Percentiles rank a stretch among this genome's conserved stretches.
Conservation (phyloP, 1,284 basidiomycete species). For the Rhodotorula glutinis region DNA sequence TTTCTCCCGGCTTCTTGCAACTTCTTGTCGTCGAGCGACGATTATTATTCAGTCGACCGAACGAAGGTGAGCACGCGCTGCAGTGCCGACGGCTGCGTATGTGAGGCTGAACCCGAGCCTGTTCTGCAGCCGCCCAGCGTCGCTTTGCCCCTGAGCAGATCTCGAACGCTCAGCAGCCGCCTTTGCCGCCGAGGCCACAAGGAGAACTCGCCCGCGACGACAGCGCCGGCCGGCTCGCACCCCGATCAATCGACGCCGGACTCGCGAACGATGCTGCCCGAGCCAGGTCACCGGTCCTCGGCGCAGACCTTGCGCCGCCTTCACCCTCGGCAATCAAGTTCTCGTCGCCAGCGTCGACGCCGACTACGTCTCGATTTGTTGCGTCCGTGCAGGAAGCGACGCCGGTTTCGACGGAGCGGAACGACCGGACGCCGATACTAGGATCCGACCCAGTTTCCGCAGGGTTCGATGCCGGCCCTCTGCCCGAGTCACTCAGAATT, state of each 20-base stretch:
- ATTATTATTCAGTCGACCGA: slow-evolving; percentile 17
- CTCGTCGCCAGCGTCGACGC: neutral
- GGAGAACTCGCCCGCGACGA: too few relatives aligned
- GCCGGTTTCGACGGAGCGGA: neutral
- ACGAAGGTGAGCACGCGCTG: slow-evolving; percentile 9
- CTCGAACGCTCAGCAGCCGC: too few relatives aligned
- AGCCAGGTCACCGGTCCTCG: neutral
- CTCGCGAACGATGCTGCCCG: neutral
- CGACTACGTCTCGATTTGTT: neutral
- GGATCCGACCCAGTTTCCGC: neutral
- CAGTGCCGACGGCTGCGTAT: too few relatives aligned
- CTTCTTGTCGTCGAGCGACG: slow-evolving; percentile 40
- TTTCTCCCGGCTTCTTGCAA: slow-evolving; percentile 40
- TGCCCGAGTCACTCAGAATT: neutral
- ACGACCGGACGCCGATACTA: neutral
- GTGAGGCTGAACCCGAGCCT: neutral
- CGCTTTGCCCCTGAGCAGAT: neutral
- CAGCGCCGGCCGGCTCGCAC: neutral
- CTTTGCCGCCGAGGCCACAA: too few relatives aligned
- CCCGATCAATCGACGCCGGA: neutral
- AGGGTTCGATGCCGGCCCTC: too few relatives aligned
- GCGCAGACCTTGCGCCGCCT: neutral
- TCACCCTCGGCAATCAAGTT: neutral
- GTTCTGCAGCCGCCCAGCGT: neutral
- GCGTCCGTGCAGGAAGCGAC: neutral